Evolutionary conservation across 208 protist species (phyloP), one percentile per base, ranked within the genome.

Genomic region (Histomonas meleagridis): DNA sequence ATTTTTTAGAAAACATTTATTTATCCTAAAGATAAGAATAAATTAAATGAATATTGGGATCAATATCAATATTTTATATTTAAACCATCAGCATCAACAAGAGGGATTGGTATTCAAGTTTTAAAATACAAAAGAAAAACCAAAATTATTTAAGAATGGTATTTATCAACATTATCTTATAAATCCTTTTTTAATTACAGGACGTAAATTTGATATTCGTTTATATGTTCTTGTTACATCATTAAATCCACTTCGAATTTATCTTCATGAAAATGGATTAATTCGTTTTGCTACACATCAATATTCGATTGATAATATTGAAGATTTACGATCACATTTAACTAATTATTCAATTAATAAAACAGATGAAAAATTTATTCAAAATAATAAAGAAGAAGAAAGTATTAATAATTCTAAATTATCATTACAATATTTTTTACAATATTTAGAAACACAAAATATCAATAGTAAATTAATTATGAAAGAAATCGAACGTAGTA

Each of bases 271-370:
- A 32, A 79, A 95, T 69, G 91, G 93, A 5, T 32, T 95, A 0
- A 94, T 72, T 14, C n/a, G 93, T 0, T 95, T 95, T 49, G 62
- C 57, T 60, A 94, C 94, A 26, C 69, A 95, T 92, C 38, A 55
- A 18, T 95, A 95, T 86, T 46, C 9, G 26, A 49, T 18, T 7
- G 40, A 26, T 9, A 46, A 46, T 38, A 26, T 86, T 5, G 55
- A 38, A 38, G 76, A 93, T 57, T n/a, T 32, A 38, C 76, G 69
- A 53, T 62, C 91, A 7, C 93, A 94, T 70, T 53, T 94, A 21
- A 94, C 93, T 32, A 94, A 94, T 78, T 93, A 91, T 49, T 78
- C 78, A 5, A 53, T 94, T 9, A 94, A 94, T 57, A 93, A 93
- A 91, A 18, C 18, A 3, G 90, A 65, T 28, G 65, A 53, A 23